These are phyloP conservation scores for Hortiboletus campestris DNA, from an alignment of 768 basidiomycete genomes.

Conservation along the genomic window DNA sequence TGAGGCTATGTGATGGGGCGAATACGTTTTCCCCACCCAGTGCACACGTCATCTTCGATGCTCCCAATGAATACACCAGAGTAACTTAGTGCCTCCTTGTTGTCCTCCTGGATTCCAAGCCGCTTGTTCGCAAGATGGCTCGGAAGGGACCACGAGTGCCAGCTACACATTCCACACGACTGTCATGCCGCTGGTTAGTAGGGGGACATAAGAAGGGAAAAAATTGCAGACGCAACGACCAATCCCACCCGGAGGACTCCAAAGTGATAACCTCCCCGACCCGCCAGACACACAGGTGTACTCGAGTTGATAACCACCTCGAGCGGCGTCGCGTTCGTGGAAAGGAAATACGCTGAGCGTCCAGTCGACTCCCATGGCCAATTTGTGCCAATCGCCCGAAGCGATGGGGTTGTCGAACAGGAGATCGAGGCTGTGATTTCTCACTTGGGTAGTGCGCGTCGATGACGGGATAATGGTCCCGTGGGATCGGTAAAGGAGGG, in stretches of 20 bases:
- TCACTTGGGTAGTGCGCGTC: constrained; percentile 51
- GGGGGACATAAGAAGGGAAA: background rate
- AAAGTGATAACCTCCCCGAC: constrained; percentile 61
- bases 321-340: constrained; percentile 39
- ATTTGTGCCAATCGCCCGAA: constrained; percentile 53
- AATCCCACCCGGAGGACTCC: constrained; percentile 53
- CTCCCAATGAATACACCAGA: constrained; percentile 59
- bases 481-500: constrained; percentile 59
- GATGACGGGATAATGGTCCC: constrained; percentile 36
- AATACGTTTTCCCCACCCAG: constrained; percentile 26
- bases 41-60: constrained; percentile 36
- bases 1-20: constrained; percentile 3
- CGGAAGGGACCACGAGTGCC: constrained; percentile 47
- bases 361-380: constrained; percentile 60
- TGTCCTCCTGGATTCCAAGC: constrained; percentile 58
- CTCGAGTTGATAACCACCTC: constrained; percentile 48
- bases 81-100: constrained; percentile 51
- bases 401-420: constrained; percentile 50
- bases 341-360: constrained; percentile 53
- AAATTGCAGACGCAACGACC: background rate
- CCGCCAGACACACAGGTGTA: constrained; percentile 39
- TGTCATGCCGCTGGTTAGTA: background rate
- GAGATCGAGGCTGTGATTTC: constrained; percentile 51
- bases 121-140: constrained; percentile 44
- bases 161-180: constrained; percentile 36